Conservation (phyloP, 2,329 filamentous ascomycete species). For the Esteya vermicola region DNA sequence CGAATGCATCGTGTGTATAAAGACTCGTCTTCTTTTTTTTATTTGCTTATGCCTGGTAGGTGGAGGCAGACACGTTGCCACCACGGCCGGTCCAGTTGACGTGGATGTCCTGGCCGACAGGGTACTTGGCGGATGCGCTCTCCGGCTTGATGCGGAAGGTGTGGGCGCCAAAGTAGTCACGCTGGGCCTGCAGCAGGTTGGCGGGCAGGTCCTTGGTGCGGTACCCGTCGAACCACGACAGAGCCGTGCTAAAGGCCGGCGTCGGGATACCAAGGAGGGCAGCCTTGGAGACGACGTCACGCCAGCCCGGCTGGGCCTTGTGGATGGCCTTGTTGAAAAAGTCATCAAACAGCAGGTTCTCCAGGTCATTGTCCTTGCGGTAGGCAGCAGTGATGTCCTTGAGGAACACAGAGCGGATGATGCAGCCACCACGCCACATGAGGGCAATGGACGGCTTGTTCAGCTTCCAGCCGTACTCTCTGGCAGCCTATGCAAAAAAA, state of each 20-base stretch:
- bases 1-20: not conserved
- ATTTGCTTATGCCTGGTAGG: constrained; percentile 73
- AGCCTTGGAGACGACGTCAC: constrained; percentile 80
- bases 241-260: constrained; percentile 88
- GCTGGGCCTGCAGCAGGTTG: constrained; percentile 96
- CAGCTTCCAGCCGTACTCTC: constrained; percentile 94
- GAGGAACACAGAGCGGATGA: constrained; percentile 98
- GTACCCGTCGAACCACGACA: constrained; percentile 98
- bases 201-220: constrained; percentile 92
- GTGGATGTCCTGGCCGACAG: constrained; percentile 78
- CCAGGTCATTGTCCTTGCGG: constrained; percentile 82
- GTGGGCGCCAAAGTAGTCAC: constrained; percentile 97
- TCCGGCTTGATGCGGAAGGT: constrained; percentile 84
- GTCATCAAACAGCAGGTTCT: constrained; percentile 97
- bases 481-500: constrained; percentile 77
- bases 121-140: constrained; percentile 63
- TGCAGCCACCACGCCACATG: constrained; percentile 99
- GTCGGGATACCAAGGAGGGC: constrained; percentile 92
- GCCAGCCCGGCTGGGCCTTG: constrained; percentile 86
- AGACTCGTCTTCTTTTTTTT: not conserved
- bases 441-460: constrained; percentile 99
- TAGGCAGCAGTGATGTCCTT: constrained; percentile 99
- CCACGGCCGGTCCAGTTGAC: constrained; percentile 99
- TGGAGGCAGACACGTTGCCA: constrained; percentile 92
- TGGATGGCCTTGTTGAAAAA: constrained; percentile 99